Conservation (phyloP, 805 yeast genomes). For the Starmerella ratchasimensis region DNA sequence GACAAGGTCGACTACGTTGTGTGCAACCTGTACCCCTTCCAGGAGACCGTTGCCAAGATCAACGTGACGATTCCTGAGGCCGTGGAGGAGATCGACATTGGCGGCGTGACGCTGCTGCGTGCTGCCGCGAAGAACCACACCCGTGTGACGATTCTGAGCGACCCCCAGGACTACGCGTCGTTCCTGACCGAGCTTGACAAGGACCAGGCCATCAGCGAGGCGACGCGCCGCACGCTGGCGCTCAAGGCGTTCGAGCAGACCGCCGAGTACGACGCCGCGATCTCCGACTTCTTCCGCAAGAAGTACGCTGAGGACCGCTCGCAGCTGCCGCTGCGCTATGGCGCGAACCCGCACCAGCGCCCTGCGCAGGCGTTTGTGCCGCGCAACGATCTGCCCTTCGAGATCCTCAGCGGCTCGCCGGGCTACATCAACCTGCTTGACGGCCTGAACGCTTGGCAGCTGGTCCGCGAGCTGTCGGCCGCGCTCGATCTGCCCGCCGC, state of each 20-base stretch:
- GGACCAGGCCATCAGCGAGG: constrained; percentile 42
- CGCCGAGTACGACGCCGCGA: constrained; percentile 91
- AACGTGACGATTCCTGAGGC: constrained; percentile 95
- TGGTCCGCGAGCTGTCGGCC: constrained; percentile 91
- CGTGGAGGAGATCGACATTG: constrained; percentile 96
- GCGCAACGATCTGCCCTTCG: constrained; percentile 82
- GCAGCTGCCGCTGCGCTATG: constrained; percentile 91
- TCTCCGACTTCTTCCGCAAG: constrained; percentile 94
- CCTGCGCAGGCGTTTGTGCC: constrained; percentile 94
- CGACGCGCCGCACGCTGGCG: constrained; percentile 70
- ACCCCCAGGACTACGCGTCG: constrained; percentile 81
- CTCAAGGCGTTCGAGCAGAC: constrained; percentile 97
- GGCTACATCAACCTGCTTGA: constrained; percentile 95
- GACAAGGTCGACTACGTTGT: constrained; percentile 95
- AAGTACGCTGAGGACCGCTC: constrained; percentile 81
- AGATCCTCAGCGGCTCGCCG: constrained; percentile 87
- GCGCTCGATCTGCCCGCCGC: constrained; percentile 95
- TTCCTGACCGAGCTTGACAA: constrained; percentile 65
- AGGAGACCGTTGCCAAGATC: constrained; percentile 89
- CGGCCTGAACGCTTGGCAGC: constrained; percentile 97
- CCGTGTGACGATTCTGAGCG: constrained; percentile 88
- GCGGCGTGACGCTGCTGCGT: constrained; percentile 91
- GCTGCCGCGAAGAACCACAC: constrained; percentile 98
- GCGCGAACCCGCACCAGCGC: constrained; percentile 98
- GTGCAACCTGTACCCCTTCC: constrained; percentile 95